phyloP scores from a whole-genome alignment of 495 filamentous ascomycete species.

The Podospora bellae-mahoneyi region DNA sequence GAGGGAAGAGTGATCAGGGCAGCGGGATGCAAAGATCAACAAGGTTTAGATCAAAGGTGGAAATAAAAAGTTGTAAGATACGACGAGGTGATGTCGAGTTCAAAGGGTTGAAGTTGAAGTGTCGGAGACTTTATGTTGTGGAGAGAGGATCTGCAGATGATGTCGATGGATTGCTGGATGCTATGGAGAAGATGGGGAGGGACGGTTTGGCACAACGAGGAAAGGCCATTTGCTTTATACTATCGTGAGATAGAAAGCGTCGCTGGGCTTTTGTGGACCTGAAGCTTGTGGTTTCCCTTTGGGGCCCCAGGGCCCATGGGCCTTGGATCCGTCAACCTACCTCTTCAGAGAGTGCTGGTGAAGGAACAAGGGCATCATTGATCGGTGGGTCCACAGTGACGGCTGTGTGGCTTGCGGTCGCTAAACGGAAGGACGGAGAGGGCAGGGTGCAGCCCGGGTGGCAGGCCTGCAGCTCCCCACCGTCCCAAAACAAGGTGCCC shows the following conservation, averaged over 20 bases:
- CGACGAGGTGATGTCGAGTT: neutral
- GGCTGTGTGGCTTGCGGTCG: constrained; percentile 12
- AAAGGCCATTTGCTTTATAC: constrained; percentile 7
- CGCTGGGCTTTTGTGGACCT: neutral
- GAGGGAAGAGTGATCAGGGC: neutral
- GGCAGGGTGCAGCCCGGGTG: neutral
- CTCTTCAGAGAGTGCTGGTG: neutral
- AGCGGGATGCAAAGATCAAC: constrained; percentile 2
- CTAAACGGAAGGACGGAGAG: constrained; percentile 11
- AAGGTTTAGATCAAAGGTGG: neutral
- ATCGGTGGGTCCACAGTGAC: constrained; percentile 14
- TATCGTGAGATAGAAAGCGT: constrained; percentile 9
- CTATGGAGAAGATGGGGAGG: neutral
- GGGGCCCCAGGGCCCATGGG: constrained; percentile 4
- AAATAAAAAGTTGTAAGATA: neutral
- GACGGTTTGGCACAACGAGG: neutral
- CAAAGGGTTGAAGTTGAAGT: neutral
- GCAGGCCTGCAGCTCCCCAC: neutral
- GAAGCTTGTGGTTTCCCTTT: constrained; percentile 7
- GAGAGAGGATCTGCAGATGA: neutral
- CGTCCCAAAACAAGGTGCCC: constrained; percentile 1
- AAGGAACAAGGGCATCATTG: constrained; percentile 10
- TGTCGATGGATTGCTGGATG: neutral
- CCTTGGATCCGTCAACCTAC: constrained; percentile 1
- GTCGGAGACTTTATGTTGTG: neutral